Base-by-base conservation (phyloP, 2,329 filamentous ascomycete species). In the Alternaria novae-zelandiae region DNA sequence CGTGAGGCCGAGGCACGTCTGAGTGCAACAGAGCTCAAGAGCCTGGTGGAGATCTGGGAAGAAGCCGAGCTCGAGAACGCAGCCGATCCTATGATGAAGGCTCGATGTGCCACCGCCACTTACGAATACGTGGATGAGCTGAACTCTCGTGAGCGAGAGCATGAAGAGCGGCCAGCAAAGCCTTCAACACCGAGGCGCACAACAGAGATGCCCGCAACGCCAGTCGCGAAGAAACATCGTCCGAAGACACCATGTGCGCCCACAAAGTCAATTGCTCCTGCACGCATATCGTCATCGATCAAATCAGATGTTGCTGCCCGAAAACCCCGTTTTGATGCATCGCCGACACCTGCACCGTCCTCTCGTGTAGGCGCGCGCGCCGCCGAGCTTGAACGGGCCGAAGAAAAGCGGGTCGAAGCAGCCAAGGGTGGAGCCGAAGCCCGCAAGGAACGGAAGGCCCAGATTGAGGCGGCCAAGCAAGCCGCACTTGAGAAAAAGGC, bases 101-200 rank as follows among this genome's bases (percentile, higher is more conserved):
- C 60, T 21, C 51, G 69, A 46, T 72, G 70, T 25, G 44, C 44
- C 13, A 55, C 63, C 28, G 61, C 61, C 30, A 58, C 66, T 30
- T 44, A 69, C 26, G 66, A 69, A 26, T 72, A 75, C 45, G 47
- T 63, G 21, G 43, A 58, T 9, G 72, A 71, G 57, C 49, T 73
- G 7, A 21, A 26, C 3, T 20, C 44, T 17, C 60, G 65, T 11
- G 56, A 72, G 44, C 20, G 36, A 11, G 41, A 70, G 43, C 57
- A 63, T 32, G 50, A 60, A 9, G 54, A 66, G 3, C 69, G 67
- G 66, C 54, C 70, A 23, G 44, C 25, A 2, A 58, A 61, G 4
- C 59, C 70, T 45, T 53, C 68, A 7, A 65, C 36, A 20, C 55
- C 63, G 4, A 66, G 63, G 41, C 23, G 28, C 11, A 15, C 49